Evolutionary conservation across 2,329 filamentous ascomycete species (phyloP).

Genomic region (Penicillium freii): DNA sequence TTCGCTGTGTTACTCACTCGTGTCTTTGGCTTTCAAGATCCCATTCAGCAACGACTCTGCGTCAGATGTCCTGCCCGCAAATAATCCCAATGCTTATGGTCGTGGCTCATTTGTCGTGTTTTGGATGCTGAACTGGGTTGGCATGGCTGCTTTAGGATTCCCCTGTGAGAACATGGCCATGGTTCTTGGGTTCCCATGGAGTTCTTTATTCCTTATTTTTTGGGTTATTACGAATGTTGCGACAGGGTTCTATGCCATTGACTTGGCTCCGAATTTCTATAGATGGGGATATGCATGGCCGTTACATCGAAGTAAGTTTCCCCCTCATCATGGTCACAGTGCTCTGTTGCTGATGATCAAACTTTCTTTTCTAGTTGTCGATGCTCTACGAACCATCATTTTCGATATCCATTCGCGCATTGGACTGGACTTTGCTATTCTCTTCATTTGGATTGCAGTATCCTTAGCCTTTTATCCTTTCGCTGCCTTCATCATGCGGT

Average conservation of each 20-base stretch:
- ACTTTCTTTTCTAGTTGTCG: constrained; percentile 47
- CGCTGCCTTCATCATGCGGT: constrained; percentile 32
- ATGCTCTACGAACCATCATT: constrained; percentile 58
- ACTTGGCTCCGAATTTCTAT: constrained; percentile 60
- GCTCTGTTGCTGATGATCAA: neutral
- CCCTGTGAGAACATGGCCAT: constrained; percentile 66
- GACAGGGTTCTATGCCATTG: constrained; percentile 59
- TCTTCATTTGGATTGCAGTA: constrained; percentile 54
- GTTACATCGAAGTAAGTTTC: constrained; percentile 53
- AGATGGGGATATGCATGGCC: constrained; percentile 64
- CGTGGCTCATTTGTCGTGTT: constrained; percentile 60
- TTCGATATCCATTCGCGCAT: constrained; percentile 60
- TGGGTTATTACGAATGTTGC: constrained; percentile 66
- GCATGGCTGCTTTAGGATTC: constrained; percentile 62
- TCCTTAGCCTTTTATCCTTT: constrained; percentile 31
- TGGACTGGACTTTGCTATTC: constrained; percentile 59
- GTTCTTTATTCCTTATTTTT: constrained; percentile 63
- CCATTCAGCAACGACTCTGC: constrained; percentile 55
- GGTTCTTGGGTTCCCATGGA: constrained; percentile 61
- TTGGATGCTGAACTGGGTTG: constrained; percentile 62
- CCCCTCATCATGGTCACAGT: neutral
- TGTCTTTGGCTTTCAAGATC: constrained; percentile 62
- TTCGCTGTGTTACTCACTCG: constrained; percentile 62
- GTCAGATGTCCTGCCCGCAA: constrained; percentile 44
- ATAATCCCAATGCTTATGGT: constrained; percentile 56